Evolutionary conservation across 805 yeast species (phyloP).

Genomic region (Saccharomycopsis babjevae): DNA sequence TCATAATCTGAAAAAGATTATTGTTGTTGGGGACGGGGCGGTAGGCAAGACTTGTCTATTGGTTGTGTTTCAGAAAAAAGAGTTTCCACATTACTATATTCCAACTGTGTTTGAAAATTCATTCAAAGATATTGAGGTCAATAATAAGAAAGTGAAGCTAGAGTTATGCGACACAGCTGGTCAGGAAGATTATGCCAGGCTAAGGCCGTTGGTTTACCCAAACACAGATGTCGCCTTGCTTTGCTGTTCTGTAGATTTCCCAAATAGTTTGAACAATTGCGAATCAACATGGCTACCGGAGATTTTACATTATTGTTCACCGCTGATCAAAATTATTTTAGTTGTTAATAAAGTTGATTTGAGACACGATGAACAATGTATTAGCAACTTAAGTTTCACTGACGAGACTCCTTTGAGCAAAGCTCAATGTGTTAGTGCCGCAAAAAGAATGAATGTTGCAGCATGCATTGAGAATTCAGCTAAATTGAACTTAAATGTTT

Average conservation of each 20-base stretch:
- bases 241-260: conserved; percentile 89
- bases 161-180: conserved; percentile 60
- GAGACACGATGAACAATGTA: conserved; percentile 9
- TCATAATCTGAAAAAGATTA: conserved; percentile 22
- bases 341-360: conserved; percentile 14
- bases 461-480: conserved; percentile 82
- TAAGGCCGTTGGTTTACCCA: conserved; percentile 83
- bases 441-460: conserved; percentile 71
- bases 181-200: conserved; percentile 93
- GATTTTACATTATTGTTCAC: conserved; percentile 30
- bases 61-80: conserved; percentile 29
- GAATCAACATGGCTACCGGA: conserved; percentile 31
- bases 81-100: conserved; percentile 31
- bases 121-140: conserved; percentile 35
- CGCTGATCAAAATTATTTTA: conserved; percentile 18
- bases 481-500: conserved; percentile 86
- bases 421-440: conserved; percentile 54
- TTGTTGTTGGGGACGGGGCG: conserved; percentile 34
- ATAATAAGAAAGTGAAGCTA: conserved; percentile 30
- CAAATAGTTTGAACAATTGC: conserved; percentile 78
- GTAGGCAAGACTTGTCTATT: conserved; percentile 33
- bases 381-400: conserved; percentile 9
- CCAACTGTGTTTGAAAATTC: conserved; percentile 39
- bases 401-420: conserved; percentile 12
- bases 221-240: conserved; percentile 96